Evolutionary conservation across 805 yeast species (phyloP).

Genomic region (Barnettozyma vustinii): DNA sequence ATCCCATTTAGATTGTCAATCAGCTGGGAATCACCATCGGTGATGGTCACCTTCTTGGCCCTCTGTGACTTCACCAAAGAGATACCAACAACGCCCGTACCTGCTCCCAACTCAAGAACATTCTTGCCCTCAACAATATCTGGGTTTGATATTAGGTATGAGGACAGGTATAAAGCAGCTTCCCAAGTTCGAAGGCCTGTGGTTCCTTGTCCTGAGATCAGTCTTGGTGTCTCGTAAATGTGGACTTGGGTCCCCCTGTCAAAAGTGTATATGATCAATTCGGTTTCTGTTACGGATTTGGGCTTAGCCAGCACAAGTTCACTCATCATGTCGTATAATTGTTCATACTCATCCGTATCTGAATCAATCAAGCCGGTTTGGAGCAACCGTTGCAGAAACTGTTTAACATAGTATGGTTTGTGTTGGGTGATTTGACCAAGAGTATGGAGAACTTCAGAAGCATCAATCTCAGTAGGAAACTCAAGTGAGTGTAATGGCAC

Average conservation of each 20-base stretch:
- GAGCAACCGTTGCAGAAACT: conserved; percentile 32
- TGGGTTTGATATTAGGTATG: conserved; percentile 34
- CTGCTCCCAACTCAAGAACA: conserved; percentile 78
- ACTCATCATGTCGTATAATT: conserved; percentile 29
- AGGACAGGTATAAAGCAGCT: conserved; percentile 67
- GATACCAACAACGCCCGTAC: conserved; percentile 78
- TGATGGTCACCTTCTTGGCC: conserved; percentile 35
- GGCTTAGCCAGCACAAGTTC: conserved; percentile 23
- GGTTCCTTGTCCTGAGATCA: conserved; percentile 71
- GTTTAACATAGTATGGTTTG: conserved; percentile 51
- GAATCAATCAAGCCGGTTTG: conserved; percentile 25
- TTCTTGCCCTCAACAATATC: conserved; percentile 19
- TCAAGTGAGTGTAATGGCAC: conserved; percentile 14
- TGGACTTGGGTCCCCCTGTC: conserved; percentile 16
- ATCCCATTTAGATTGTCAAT: conserved; percentile 43
- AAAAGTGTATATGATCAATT: conserved; percentile 29
- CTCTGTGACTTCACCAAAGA: conserved; percentile 14
- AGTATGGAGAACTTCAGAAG: conserved; percentile 15
- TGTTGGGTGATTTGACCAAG: conserved; percentile 18
- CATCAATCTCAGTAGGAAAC: conserved; percentile 13
- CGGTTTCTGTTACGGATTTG: conserved; percentile 25
- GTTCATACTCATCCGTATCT: conserved; percentile 34
- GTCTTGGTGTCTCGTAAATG: conserved; percentile 55
- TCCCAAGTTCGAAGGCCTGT: conserved; percentile 95
- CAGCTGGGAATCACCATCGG: conserved; percentile 64